A percentile compares a stretch with the other conserved stretches of the same genome.
phyloP scores from a whole-genome alignment of 2,329 filamentous ascomycete species.

The Apiospora rasikravindrae region DNA sequence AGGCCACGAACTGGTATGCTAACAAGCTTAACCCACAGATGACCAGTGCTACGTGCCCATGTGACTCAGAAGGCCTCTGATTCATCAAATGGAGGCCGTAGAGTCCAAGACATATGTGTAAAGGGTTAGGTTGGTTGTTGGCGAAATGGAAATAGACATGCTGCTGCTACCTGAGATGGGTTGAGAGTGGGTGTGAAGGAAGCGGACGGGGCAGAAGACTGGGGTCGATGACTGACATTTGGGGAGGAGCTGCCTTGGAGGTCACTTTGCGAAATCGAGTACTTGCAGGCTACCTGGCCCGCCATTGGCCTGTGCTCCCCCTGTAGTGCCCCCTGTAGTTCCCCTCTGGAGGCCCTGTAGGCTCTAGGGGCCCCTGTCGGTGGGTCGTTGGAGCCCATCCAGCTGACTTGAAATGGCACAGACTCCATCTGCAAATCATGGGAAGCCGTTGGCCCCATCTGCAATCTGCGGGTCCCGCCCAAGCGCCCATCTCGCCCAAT shows the following conservation, averaged over 20 bases:
- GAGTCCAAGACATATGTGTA: slow-evolving; percentile 12
- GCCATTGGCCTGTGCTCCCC: not conserved
- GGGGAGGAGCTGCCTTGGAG: not conserved
- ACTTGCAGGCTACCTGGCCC: slow-evolving; percentile 17
- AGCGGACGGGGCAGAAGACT: not conserved
- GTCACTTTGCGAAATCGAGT: not conserved
- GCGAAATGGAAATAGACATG: slow-evolving; percentile 15
- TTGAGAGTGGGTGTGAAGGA: slow-evolving; percentile 2
- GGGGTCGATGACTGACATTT: slow-evolving; percentile 1
- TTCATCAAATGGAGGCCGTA: slow-evolving; percentile 28
- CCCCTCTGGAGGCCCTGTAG: no score
- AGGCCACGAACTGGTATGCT: slow-evolving; percentile 2
- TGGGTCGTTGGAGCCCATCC: slow-evolving; percentile 33
- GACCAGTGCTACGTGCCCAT: slow-evolving; percentile 32
- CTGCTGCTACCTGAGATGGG: not conserved
- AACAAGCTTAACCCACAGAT: slow-evolving; percentile 15
- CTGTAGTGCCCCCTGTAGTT: not conserved
- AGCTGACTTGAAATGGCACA: slow-evolving; percentile 42
- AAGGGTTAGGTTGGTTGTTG: not conserved
- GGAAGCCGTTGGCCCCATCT: slow-evolving; percentile 30
- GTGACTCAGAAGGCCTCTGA: slow-evolving; percentile 40
- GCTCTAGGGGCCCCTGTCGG: not conserved
- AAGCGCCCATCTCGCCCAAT: slow-evolving; percentile 29
- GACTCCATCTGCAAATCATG: slow-evolving; percentile 44
- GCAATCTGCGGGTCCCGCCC: slow-evolving; percentile 27